phyloP scores from a whole-genome alignment of 495 filamentous ascomycete genomes.

The Physcia stellaris region DNA sequence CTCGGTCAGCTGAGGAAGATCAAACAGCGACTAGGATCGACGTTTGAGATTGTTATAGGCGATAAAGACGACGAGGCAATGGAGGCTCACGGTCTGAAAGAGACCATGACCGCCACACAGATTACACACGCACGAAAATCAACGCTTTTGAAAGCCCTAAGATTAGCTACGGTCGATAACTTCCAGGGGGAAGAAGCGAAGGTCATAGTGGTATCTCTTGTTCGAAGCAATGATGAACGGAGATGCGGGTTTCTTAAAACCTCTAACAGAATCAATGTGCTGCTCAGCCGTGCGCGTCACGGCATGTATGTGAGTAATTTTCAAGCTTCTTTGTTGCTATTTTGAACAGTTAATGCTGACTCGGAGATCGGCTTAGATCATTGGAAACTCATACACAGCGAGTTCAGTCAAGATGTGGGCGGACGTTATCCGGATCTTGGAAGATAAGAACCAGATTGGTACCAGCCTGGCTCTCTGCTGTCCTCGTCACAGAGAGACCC shows the following conservation, averaged over 20 bases:
- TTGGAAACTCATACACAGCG: conserved; percentile 54
- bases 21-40: conserved; percentile 29
- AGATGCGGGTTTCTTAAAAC: conserved; percentile 65
- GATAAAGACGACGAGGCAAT: conserved; percentile 55
- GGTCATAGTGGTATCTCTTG: conserved; percentile 63
- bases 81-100: conserved; percentile 31
- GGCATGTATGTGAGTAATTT: no score
- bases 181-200: conserved; percentile 71
- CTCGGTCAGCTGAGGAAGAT: conserved; percentile 56
- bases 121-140: conserved; percentile 26
- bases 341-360: no score
- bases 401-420: conserved; percentile 53
- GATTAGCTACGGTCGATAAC: conserved; percentile 73
- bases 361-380: no score
- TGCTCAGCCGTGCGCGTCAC: conserved; percentile 57
- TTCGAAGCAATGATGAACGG: conserved; percentile 52
- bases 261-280: conserved; percentile 68
- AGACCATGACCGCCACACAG: conserved; percentile 5
- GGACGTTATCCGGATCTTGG: conserved; percentile 43
- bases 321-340: no score
- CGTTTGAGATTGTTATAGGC: conserved; percentile 49
- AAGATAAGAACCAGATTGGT: conserved; percentile 37
- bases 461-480: conserved; percentile 44
- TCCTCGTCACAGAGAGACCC: conserved; percentile 49
- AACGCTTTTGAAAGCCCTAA: conserved; percentile 43